phyloP scores from a whole-genome alignment of 2,329 filamentous ascomycete species.

The Apiospora malaysiana region DNA sequence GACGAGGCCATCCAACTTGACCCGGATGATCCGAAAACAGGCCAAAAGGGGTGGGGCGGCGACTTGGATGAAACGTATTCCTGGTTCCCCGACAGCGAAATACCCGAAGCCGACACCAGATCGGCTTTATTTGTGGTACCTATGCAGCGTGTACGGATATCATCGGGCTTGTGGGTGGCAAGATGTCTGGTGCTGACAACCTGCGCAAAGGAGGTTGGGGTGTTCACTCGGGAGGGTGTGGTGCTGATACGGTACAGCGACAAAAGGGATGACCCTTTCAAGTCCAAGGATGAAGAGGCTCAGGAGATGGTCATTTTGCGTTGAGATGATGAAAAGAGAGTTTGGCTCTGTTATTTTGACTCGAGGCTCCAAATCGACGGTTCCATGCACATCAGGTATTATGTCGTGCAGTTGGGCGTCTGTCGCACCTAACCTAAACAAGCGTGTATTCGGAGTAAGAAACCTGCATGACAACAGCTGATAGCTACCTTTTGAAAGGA shows the following conservation, averaged over 20 bases:
- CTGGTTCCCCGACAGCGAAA: slow-evolving; percentile 21
- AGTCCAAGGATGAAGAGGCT: background rate
- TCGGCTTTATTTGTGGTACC: background rate
- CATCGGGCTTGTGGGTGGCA: slow-evolving; percentile 2
- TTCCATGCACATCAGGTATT: no score
- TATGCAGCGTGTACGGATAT: slow-evolving; percentile 10
- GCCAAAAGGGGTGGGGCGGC: slow-evolving; percentile 5
- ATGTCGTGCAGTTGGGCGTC: no score
- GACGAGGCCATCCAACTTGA: background rate
- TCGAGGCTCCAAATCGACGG: no score
- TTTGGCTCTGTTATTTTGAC: background rate
- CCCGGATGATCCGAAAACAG: slow-evolving; percentile 3
- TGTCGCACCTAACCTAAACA: no score
- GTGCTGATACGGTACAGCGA: slow-evolving; percentile 19
- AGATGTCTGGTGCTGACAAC: slow-evolving; percentile 21
- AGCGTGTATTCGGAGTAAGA: no score
- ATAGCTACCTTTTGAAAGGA: no score
- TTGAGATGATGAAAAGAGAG: background rate
- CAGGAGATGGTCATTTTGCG: background rate
- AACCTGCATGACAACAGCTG: no score
- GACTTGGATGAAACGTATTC: slow-evolving; percentile 20
- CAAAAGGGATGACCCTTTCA: slow-evolving; percentile 16
- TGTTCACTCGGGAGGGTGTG: slow-evolving; percentile 15
- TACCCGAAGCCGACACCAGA: background rate
- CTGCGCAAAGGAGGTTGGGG: background rate